Evolutionary conservation across 148 eudicot genomes (phyloP).

Genomic region (Camellia japonica): DNA sequence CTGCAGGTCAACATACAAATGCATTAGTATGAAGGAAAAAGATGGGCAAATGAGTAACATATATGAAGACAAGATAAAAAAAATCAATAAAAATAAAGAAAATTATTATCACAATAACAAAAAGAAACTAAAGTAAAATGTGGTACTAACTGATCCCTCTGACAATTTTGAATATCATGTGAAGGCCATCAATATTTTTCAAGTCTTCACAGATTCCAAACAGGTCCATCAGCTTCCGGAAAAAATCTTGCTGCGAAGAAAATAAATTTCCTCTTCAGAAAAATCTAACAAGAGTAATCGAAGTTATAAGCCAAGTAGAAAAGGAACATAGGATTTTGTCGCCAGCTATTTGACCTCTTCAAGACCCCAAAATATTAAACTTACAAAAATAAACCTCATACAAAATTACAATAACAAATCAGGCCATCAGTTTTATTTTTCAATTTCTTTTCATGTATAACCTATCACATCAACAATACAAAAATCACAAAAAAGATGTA

Average conservation of each 20-base stretch:
- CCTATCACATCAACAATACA: neutral
- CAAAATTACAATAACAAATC: too few relatives aligned
- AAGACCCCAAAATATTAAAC: neutral
- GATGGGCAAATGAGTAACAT: too few relatives aligned
- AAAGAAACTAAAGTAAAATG: slow-evolving; percentile 5
- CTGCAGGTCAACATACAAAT: slow-evolving; percentile 48
- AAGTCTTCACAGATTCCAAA: slow-evolving; percentile 87
- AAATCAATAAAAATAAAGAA: neutral
- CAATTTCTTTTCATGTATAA: too few relatives aligned
- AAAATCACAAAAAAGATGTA: neutral
- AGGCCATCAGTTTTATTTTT: too few relatives aligned
- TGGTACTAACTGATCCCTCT: slow-evolving; percentile 71
- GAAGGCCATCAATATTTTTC: slow-evolving; percentile 78
- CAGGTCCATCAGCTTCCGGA: slow-evolving; percentile 79
- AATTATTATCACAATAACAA: neutral
- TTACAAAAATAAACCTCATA: neutral
- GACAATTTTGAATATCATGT: slow-evolving; percentile 76
- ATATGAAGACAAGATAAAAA: neutral
- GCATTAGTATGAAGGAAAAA: slow-evolving; percentile 2
- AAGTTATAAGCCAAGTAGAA: neutral
- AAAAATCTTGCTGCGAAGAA: slow-evolving; percentile 76
- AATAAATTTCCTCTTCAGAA: slow-evolving; percentile 4
- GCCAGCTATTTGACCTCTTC: too few relatives aligned
- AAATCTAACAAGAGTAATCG: neutral
- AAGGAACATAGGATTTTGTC: neutral